Evolutionary conservation across 495 filamentous ascomycete genomes (phyloP).

Genomic region (Tuber umbilicatum): DNA sequence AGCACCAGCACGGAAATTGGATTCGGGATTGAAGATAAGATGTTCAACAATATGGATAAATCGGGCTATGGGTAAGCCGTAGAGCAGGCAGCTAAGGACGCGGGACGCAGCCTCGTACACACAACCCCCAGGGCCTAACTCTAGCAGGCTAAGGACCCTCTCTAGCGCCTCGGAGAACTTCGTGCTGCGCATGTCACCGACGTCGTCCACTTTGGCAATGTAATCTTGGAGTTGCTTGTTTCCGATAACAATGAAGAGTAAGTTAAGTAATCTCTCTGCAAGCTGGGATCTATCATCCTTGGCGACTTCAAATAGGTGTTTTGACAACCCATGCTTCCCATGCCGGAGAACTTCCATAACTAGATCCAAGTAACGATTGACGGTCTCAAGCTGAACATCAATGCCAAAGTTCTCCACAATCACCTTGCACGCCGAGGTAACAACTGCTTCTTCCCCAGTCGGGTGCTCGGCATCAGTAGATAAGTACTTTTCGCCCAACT

Average conservation of each 20-base stretch:
- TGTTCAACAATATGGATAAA: constrained; percentile 77
- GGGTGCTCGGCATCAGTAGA: constrained; percentile 45
- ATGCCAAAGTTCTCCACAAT: constrained; percentile 32
- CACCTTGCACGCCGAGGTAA: constrained; percentile 33
- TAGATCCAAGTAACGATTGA: constrained; percentile 64
- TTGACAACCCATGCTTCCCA: constrained; percentile 59
- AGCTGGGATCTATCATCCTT: constrained; percentile 54
- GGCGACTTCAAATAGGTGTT: constrained; percentile 61
- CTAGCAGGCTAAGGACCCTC: constrained; percentile 52
- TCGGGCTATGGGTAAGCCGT: constrained; percentile 71
- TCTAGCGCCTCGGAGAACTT: constrained; percentile 64
- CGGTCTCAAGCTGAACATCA: constrained; percentile 56
- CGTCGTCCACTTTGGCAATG: constrained; percentile 45
- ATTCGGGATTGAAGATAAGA: constrained; percentile 63
- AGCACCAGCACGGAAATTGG: constrained; percentile 68
- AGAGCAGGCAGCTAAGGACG: constrained; percentile 66
- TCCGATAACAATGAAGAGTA: constrained; percentile 31
- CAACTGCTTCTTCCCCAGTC: constrained; percentile 20
- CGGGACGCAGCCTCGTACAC: constrained; percentile 54
- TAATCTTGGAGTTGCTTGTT: constrained; percentile 1
- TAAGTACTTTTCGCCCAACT: constrained; percentile 65
- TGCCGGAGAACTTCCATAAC: constrained; percentile 65
- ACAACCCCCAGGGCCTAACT: constrained; percentile 50
- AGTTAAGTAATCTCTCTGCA: constrained; percentile 56
- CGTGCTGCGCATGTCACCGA: constrained; percentile 48